Base-by-base conservation (phyloP, 768 basidiomycete genomes). In the Leccinellum albellum region DNA sequence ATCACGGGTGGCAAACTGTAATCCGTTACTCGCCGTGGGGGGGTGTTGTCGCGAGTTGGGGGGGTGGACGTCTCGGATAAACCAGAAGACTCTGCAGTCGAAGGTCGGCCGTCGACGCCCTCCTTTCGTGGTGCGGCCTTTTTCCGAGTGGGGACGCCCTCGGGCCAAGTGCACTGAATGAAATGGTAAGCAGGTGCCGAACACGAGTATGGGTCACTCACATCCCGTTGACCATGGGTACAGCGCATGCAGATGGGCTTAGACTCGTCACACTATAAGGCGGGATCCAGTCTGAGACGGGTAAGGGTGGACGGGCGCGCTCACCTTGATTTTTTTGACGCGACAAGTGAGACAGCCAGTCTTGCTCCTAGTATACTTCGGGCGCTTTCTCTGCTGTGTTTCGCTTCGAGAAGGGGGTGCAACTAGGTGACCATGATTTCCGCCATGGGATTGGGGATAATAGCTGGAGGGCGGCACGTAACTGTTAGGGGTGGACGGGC, bases 321-420 rank as follows among this genome's bases (percentile, higher is more conserved):
- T 53, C 61, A 90, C 91, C 83, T 97, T 97, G 67, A 98, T 92
- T 80, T 96, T 91, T 80, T 95, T 94, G 60, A 85, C 83, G 65
- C 94, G 83, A 80, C 94, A 98, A 44, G 91, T 94, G 69, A 96
- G 75, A 70, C 94, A 98, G 23, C 94, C 94, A 1, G 93, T 94
- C 77, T 96, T 94, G 74, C 90, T 92, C 64, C 94, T 83, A 60
- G 91, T 93, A 65, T 95, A 95, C 78, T 97, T 97, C 50, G 91
- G 91, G 33, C 91, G 87, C 70, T 91, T 91, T 57, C 90, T 82
- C 65, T 78, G 76, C n/a, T 80, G 78, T 15, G 78, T 66, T 24
- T 78, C 88, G 33, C 73, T 74, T 51, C 81, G 79, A 53, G 80
- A 71, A 23, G 78, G 77, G 4, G 80, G 75, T 12, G 78, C 68